These are phyloP conservation scores for Fusarium camptoceras DNA, from an alignment of 2,329 filamentous ascomycete genomes.

Conservation along the genomic window DNA sequence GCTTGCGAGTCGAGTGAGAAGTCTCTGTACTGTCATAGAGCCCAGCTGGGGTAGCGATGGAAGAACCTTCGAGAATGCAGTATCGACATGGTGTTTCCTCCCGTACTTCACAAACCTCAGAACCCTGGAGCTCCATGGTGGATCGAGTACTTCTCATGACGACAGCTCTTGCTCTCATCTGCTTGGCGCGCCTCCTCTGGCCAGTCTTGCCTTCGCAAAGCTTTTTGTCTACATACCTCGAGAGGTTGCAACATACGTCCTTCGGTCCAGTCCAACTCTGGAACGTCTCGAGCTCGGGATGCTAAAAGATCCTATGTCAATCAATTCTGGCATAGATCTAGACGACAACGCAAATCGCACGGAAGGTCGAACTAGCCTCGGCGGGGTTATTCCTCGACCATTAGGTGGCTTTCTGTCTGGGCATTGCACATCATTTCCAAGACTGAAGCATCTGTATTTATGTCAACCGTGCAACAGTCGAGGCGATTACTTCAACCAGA, in stretches of 20 bases:
- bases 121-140: slow-evolving; percentile 25
- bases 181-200: background rate
- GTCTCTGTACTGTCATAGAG: slow-evolving; percentile 24
- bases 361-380: accelerated
- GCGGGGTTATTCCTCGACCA: slow-evolving; percentile 11
- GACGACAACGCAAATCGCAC: background rate
- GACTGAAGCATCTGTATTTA: slow-evolving; percentile 8
- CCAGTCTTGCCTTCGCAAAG: slow-evolving; percentile 15
- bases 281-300: slow-evolving; percentile 33
- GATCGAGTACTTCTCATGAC: accelerated
- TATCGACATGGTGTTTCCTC: slow-evolving; percentile 14
- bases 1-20: slow-evolving; percentile 8
- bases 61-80: accelerated
- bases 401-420: slow-evolving; percentile 6
- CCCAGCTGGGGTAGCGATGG: background rate
- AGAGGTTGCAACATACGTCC: slow-evolving; percentile 5
- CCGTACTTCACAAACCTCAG: slow-evolving; percentile 28
- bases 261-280: background rate
- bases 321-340: accelerated
- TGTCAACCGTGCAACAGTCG: slow-evolving; percentile 2
- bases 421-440: background rate
- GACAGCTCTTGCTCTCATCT: background rate
- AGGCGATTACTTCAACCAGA: slow-evolving; percentile 17
- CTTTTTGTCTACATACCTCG: slow-evolving; percentile 28
- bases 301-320: slow-evolving; percentile 10